Percentiles rank a stretch among this genome's conserved stretches.
Evolutionary conservation across 2,329 filamentous ascomycete species (phyloP).

Genomic region (Amauroascus niger): DNA sequence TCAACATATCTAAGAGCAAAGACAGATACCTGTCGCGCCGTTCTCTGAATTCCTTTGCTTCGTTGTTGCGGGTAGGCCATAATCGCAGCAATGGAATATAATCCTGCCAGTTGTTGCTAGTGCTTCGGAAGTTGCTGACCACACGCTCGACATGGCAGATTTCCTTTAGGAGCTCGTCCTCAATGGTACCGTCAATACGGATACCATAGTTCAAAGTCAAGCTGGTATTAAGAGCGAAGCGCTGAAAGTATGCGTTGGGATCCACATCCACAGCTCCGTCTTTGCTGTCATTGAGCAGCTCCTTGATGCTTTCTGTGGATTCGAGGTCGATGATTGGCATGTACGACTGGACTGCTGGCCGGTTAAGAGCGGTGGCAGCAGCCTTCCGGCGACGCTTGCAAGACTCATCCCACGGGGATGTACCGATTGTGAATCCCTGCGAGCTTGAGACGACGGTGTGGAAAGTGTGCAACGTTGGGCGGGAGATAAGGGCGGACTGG

Average conservation of each 20-base stretch:
- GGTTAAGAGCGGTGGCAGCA: conserved; percentile 67
- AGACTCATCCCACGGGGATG: conserved; percentile 73
- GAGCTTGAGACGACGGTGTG: conserved; percentile 67
- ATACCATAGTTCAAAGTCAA: conserved; percentile 71
- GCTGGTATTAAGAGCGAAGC: conserved; percentile 66
- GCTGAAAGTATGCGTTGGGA: conserved; percentile 62
- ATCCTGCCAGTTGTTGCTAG: conserved; percentile 76
- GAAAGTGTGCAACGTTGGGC: conserved; percentile 71
- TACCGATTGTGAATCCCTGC: conserved; percentile 73
- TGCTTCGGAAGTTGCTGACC: conserved; percentile 66
- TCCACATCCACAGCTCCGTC: conserved; percentile 57
- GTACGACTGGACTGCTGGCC: conserved; percentile 65
- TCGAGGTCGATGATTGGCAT: conserved; percentile 77
- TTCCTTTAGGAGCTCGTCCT: conserved; percentile 59
- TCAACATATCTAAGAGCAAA: conserved; percentile 49
- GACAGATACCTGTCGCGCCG: conserved; percentile 59
- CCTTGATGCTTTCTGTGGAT: conserved; percentile 59
- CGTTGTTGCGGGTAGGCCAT: conserved; percentile 51
- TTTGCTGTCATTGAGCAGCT: conserved; percentile 56
- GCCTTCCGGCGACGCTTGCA: conserved; percentile 69
- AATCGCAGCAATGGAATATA: conserved; percentile 68
- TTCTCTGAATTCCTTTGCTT: conserved; percentile 56
- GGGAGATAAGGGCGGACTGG: conserved; percentile 65
- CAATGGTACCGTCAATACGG: conserved; percentile 60
- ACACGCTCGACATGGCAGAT: conserved; percentile 67